A percentile compares a stretch with the other conserved stretches of the same genome.
phyloP scores from a whole-genome alignment of 2,329 filamentous ascomycete genomes.

The Trichoderma brevicompactum region DNA sequence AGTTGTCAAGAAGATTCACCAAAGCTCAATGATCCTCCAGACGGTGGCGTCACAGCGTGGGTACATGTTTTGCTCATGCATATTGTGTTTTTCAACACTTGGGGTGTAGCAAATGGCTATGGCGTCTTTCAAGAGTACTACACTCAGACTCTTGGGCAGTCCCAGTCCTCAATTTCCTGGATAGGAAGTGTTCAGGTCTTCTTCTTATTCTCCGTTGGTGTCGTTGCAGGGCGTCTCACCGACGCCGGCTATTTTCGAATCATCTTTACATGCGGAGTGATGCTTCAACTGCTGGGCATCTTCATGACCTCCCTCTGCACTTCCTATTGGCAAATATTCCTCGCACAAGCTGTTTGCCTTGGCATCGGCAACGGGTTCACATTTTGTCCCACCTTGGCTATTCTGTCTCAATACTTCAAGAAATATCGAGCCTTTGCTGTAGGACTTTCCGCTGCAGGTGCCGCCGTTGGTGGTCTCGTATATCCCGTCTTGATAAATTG shows the following conservation, averaged over 20 bases:
- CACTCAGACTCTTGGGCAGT: neutral
- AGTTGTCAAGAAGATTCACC: neutral
- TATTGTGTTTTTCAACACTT: constrained; percentile 3
- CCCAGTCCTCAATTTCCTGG: constrained; percentile 1
- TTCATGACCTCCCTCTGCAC: constrained; percentile 12
- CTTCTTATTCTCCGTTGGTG: constrained; percentile 10
- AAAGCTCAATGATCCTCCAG: neutral
- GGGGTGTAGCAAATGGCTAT: constrained; percentile 6
- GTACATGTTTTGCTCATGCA: constrained; percentile 4
- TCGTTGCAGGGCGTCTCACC: neutral
- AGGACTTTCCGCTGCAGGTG: neutral
- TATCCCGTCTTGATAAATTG: neutral
- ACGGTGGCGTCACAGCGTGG: constrained; percentile 1
- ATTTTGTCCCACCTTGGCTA: neutral
- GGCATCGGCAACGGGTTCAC: constrained; percentile 1
- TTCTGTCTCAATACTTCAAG: constrained; percentile 11
- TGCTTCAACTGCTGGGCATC: neutral
- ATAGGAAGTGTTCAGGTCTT: constrained; percentile 1
- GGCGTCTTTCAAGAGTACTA: constrained; percentile 1
- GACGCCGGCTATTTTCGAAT: constrained; percentile 1
- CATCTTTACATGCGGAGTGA: neutral
- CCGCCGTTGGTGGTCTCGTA: constrained; percentile 2
- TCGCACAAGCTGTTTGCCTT: constrained; percentile 3
- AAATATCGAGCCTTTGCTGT: constrained; percentile 2
- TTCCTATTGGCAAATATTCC: constrained; percentile 1